Evolutionary conservation across 305 asterid species (phyloP).

Genomic region (Fraxinus albicans): DNA sequence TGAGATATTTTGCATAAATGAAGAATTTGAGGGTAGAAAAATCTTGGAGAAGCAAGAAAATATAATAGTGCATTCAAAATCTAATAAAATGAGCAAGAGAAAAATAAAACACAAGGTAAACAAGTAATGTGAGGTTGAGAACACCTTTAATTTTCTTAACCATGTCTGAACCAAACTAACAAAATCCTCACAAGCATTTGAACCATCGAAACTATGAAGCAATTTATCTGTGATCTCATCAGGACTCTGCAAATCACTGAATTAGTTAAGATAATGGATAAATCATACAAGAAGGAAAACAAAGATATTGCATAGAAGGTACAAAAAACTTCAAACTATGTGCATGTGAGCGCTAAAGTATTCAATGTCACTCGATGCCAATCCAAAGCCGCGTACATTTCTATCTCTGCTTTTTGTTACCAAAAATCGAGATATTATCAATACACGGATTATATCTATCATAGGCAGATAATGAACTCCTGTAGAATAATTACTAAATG

Average conservation of each 20-base stretch:
- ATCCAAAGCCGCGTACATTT: slow-evolving; percentile 6
- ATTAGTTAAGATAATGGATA: slow-evolving; percentile 19
- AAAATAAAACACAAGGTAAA: slow-evolving; percentile 14
- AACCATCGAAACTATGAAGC: slow-evolving; percentile 67
- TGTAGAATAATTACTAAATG: slow-evolving; percentile 4
- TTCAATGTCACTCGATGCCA: slow-evolving; percentile 2
- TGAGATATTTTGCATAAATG: not conserved
- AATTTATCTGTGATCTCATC: slow-evolving; percentile 88
- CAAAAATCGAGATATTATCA: slow-evolving; percentile 5
- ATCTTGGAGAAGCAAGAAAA: not conserved
- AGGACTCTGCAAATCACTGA: slow-evolving; percentile 63
- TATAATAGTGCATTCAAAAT: not conserved
- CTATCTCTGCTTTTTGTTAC: slow-evolving; percentile 9
- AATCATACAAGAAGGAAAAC: slow-evolving; percentile 7
- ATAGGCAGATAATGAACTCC: slow-evolving; percentile 4
- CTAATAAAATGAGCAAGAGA: not conserved
- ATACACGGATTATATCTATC: not conserved
- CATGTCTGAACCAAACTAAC: slow-evolving; percentile 72
- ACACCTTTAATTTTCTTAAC: slow-evolving; percentile 84
- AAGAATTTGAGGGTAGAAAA: not conserved
- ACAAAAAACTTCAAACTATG: not conserved
- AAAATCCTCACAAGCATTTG: slow-evolving; percentile 75
- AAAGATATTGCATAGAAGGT: not conserved
- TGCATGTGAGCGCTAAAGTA: not conserved
- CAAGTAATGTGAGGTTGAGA: slow-evolving; percentile 14